Conservation (phyloP, 768 basidiomycete species). For the Lactifluus hygrophoroides region DNA sequence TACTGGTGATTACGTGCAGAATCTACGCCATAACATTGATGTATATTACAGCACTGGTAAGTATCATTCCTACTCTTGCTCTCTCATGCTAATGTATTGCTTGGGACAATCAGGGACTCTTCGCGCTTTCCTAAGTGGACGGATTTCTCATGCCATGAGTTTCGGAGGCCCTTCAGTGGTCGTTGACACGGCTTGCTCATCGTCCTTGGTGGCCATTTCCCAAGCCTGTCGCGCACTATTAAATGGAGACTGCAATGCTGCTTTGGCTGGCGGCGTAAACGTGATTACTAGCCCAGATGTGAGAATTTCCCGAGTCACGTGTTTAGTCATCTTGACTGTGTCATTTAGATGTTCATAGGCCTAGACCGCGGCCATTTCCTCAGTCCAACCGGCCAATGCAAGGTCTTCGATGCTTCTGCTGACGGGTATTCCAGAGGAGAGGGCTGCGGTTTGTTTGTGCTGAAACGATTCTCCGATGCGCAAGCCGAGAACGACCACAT, state of each 20-base stretch:
- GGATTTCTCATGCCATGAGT: constrained; percentile 60
- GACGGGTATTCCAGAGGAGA: constrained; percentile 69
- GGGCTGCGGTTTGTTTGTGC: constrained; percentile 61
- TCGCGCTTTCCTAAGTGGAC: constrained; percentile 59
- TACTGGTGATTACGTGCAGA: constrained; percentile 62
- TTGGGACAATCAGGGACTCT: constrained; percentile 45
- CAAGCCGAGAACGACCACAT: constrained; percentile 58
- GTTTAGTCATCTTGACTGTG: constrained; percentile 1
- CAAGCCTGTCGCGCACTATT: constrained; percentile 59
- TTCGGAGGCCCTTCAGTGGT: constrained; percentile 65
- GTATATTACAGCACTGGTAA: constrained; percentile 64
- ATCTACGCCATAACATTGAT: constrained; percentile 52
- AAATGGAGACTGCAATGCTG: constrained; percentile 56
- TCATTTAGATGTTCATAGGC: constrained; percentile 54
- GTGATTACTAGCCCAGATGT: constrained; percentile 65
- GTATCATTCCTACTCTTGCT: constrained; percentile 4
- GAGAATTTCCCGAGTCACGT: constrained; percentile 21
- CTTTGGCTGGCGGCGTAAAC: constrained; percentile 70
- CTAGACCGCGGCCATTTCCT: constrained; percentile 64
- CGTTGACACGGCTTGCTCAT: constrained; percentile 69
- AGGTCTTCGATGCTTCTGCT: constrained; percentile 60
- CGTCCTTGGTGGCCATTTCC: constrained; percentile 58
- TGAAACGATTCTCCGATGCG: constrained; percentile 65
- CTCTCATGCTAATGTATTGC: not conserved
- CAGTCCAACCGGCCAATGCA: constrained; percentile 58